Percentiles rank a stretch among this genome's conserved stretches.
These are phyloP conservation scores for Collybia sordida DNA, from an alignment of 768 basidiomycete species.

Conservation along the genomic window DNA sequence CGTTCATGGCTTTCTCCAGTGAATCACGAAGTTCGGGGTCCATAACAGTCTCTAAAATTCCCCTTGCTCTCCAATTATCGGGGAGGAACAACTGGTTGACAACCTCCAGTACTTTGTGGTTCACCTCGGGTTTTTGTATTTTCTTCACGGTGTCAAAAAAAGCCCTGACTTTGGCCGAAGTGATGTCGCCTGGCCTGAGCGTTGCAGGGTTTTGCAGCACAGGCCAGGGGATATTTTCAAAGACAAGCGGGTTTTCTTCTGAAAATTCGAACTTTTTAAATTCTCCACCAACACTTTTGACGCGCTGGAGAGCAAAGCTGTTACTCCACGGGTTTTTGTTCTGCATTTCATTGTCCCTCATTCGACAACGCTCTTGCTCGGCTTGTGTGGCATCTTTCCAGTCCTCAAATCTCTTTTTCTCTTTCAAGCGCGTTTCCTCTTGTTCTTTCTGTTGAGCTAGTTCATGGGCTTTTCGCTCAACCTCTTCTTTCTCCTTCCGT, in stretches of 20 bases:
- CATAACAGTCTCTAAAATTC: constrained; percentile 40
- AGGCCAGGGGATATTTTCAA: constrained; percentile 18
- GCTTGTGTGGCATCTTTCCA: background rate
- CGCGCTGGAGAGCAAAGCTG: background rate
- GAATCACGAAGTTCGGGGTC: constrained; percentile 40
- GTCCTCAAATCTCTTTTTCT: background rate
- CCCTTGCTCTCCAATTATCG: constrained; percentile 55
- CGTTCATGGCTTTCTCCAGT: constrained; percentile 52
- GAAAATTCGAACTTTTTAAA: constrained; percentile 20
- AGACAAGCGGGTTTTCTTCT: constrained; percentile 17
- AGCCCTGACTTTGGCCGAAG: constrained; percentile 53
- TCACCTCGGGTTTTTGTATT: constrained; percentile 40
- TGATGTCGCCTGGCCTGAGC: background rate
- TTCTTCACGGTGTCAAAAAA: constrained; percentile 45
- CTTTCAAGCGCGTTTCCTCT: background rate
- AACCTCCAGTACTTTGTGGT: constrained; percentile 48
- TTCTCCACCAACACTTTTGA: constrained; percentile 5
- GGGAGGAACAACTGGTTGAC: constrained; percentile 58
- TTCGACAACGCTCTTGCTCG: background rate
- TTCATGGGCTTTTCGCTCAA: background rate
- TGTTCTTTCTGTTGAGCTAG: background rate
- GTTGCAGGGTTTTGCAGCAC: background rate
- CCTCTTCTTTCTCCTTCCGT: background rate
- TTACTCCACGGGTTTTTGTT: background rate
- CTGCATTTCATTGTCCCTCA: background rate